A percentile compares a stretch with the other conserved stretches of the same genome.
Conservation (phyloP, 108 stramenopile genomes). For the Nitzschia sp. region DNA sequence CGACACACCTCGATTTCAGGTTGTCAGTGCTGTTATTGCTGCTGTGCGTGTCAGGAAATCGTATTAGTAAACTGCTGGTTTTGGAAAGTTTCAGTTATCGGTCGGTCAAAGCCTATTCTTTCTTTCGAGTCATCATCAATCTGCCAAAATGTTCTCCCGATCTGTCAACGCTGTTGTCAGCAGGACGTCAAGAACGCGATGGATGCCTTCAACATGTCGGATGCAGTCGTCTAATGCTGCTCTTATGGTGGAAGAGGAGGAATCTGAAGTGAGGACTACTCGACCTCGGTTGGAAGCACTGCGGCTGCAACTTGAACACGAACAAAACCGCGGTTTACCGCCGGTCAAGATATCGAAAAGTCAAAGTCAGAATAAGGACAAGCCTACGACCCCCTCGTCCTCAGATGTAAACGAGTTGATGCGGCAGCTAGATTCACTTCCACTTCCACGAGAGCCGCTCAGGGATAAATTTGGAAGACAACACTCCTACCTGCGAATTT, state of each 20-base stretch:
- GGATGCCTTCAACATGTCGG: background rate
- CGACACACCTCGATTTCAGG: no score
- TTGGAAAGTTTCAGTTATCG: no score
- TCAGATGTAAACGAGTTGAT: constrained; percentile 16
- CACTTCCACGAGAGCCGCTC: constrained; percentile 40
- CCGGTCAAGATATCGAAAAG: background rate
- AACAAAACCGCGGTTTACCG: background rate
- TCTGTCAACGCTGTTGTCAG: background rate
- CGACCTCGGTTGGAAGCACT: constrained; percentile 36
- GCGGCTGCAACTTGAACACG: constrained; percentile 25
- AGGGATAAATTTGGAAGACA: constrained; percentile 85
- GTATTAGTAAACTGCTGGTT: no score
- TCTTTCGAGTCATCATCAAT: background rate
- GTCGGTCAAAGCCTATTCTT: background rate
- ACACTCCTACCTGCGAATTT: constrained; percentile 96
- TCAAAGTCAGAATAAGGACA: background rate
- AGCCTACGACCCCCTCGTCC: background rate
- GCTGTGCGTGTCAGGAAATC: no score
- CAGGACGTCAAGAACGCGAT: background rate
- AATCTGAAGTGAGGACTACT: background rate
- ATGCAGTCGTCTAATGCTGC: constrained; percentile 16
- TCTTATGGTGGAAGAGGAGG: constrained; percentile 11
- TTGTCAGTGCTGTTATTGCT: no score
- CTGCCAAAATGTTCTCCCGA: background rate
- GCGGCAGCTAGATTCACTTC: constrained; percentile 18